Base-by-base conservation (phyloP, 257 asterid genomes). In the Nicotiana obtusifolia region DNA sequence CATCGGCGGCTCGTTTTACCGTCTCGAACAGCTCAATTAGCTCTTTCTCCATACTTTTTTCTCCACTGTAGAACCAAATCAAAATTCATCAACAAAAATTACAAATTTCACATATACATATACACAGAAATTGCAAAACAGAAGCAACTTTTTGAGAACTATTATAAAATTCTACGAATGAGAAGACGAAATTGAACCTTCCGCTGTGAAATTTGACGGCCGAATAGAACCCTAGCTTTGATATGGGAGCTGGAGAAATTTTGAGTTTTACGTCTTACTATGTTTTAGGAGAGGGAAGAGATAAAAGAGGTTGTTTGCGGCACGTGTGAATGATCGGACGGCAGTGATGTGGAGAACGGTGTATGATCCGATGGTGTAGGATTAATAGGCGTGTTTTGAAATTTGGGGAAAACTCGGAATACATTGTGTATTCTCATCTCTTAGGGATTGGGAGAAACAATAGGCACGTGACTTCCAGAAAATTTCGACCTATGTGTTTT, bases 1-100 rank as follows among this genome's bases (percentile, higher is more conserved):
- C 89, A 80, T 91, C 97, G 0, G 97, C 98, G 10, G 97, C 94
- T 86, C 87, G 90, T 88, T 91, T 94, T 81, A 87, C 98, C 71
- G 85, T 84, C 85, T 95, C 97, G 14, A 89, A 95, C 59, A 94
- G 92, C 89, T 90, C 91, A 16, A 81, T 84, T 76, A 95, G 89
- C 86, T 95, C 98, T 87, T 87, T 95, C 89, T 95, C 97, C 98
- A 95, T 95, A 68, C 81, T 71, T 56, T 47, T 22, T 20, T 41
- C 22, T 44, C 37, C 60, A 22, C 56, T 37, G 14, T 11, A 37
- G 19, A 68, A 68, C 11, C 33, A 35, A 52, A 35, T 24, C 15
- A 8, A 35, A 57, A 35, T 68, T 35, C 54, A 68, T 17, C 4
- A 61, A 61, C 33, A 24, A 24, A 24, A 62, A 10, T 10, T 62